Conservation (phyloP, 495 filamentous ascomycete genomes). For the Penicillium antarcticum region DNA sequence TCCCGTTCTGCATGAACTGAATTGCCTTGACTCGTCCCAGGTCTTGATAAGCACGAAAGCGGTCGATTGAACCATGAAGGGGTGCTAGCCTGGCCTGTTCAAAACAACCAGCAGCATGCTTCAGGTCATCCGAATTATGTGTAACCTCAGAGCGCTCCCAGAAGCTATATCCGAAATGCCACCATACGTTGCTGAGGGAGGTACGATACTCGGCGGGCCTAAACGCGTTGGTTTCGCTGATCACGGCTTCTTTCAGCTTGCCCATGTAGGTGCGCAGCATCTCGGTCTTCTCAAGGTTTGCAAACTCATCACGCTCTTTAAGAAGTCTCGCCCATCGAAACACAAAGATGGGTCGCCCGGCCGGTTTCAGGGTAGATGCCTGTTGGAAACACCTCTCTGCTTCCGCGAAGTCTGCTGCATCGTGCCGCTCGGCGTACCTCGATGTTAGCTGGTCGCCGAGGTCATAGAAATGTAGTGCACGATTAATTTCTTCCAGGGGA, state of each 20-base stretch:
- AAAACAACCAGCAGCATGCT: neutral
- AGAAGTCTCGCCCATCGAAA: slow-evolving; percentile 3
- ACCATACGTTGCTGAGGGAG: slow-evolving; percentile 2
- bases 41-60: neutral
- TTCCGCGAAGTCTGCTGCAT: neutral
- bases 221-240: neutral
- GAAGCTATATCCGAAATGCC: slow-evolving; percentile 1
- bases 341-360: slow-evolving; percentile 1
- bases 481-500: neutral
- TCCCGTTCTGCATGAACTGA: neutral
- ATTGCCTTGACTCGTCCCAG: slow-evolving; percentile 1
- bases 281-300: neutral
- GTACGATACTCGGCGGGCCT: neutral
- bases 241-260: neutral
- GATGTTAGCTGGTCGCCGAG: neutral
- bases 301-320: neutral
- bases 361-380: neutral
- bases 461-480: slow-evolving; percentile 1
- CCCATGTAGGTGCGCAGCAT: slow-evolving; percentile 1
- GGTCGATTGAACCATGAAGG: neutral
- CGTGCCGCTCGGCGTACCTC: neutral
- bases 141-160: slow-evolving; percentile 1
- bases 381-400: neutral
- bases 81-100: neutral
- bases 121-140: neutral